phyloP scores from a whole-genome alignment of 768 basidiomycete genomes.

The Boletus barrowsii region DNA sequence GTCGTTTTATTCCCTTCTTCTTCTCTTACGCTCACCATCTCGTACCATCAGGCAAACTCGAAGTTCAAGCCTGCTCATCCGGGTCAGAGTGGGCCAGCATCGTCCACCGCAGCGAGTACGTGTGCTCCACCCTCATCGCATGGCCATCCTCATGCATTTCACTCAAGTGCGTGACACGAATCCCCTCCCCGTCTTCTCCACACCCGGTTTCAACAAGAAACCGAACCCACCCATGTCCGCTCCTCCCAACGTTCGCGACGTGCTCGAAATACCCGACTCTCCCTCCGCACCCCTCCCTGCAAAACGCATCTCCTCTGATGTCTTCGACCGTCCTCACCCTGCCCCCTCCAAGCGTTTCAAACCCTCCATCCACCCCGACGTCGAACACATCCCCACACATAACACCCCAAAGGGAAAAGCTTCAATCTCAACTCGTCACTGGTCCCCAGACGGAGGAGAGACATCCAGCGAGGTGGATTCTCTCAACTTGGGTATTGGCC shows the following conservation, averaged over 20 bases:
- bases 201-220: conserved; percentile 41
- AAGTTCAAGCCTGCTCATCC: conserved; percentile 46
- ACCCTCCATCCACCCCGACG: conserved; percentile 14
- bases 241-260: background rate
- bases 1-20: too few species aligned
- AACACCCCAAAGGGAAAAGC: conserved; percentile 5
- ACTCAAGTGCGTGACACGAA: conserved; percentile 24
- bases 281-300: conserved; percentile 15
- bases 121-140: background rate
- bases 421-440: conserved; percentile 5
- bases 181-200: conserved; percentile 42
- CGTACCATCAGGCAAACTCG: conserved; percentile 18
- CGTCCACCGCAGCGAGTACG: conserved; percentile 10
- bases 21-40: background rate
- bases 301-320: conserved; percentile 33
- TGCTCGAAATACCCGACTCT: conserved; percentile 16
- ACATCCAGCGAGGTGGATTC: conserved; percentile 23
- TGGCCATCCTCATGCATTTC: conserved; percentile 4
- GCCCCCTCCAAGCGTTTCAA: conserved; percentile 33
- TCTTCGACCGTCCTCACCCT: conserved; percentile 3
- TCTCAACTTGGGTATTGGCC: conserved; percentile 15
- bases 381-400: conserved; percentile 22
- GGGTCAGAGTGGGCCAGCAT: background rate
- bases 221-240: conserved; percentile 9
- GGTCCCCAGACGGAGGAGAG: conserved; percentile 14